Conservation (phyloP, 208 protist species). For the Wallacemonas collosoma region DNA sequence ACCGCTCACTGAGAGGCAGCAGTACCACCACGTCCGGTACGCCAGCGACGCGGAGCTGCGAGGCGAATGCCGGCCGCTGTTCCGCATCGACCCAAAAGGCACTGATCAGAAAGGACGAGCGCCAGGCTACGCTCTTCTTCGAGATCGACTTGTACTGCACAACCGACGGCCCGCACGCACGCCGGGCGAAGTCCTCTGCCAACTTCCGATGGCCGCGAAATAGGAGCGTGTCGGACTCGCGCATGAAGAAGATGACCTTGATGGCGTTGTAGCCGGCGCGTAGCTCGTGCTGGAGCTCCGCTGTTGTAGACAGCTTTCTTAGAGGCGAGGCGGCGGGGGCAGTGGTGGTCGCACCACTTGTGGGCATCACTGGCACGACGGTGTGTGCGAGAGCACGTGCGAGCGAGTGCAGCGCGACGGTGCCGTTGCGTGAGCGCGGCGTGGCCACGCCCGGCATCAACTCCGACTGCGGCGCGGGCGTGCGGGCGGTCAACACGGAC, state of each 20-base stretch:
- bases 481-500: not conserved
- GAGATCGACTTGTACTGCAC: conserved; percentile 27
- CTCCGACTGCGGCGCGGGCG: not conserved
- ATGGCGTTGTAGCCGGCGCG: conserved; percentile 26
- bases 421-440: not conserved
- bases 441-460: conserved; percentile 2
- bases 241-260: conserved; percentile 48
- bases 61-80: conserved; percentile 30
- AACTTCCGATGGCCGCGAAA: conserved; percentile 43
- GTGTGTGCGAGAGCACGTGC: conserved; percentile 14
- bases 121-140: conserved; percentile 23
- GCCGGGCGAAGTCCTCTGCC: conserved; percentile 26
- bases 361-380: too few species aligned
- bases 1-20: conserved; percentile 21
- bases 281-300: conserved; percentile 40
- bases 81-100: conserved; percentile 59
- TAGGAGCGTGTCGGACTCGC: conserved; percentile 39
- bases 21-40: conserved; percentile 42
- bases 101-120: conserved; percentile 18
- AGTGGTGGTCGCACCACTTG: conserved; percentile 1
- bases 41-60: conserved; percentile 22
- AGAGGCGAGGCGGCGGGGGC: conserved; percentile 23
- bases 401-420: conserved; percentile 24
- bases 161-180: conserved; percentile 14
- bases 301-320: conserved; percentile 27